Percentiles rank a stretch among this genome's conserved stretches.
These are phyloP conservation scores for Globisporangium carolinianum DNA, from an alignment of 352 stramenopile genomes.

Conservation along the genomic window DNA sequence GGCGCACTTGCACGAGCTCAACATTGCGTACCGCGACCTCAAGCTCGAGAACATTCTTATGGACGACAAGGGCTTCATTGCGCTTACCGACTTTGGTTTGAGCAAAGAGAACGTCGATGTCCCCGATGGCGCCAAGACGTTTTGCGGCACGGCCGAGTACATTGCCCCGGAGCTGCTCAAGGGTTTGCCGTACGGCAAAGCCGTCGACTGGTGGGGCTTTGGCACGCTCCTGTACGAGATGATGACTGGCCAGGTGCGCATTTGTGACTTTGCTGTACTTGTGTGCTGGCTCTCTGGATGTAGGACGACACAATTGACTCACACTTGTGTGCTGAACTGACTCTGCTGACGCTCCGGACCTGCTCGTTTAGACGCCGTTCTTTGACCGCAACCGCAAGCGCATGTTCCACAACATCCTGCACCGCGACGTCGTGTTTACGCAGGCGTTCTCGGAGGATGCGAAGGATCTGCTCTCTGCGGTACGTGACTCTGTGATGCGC, in stretches of 20 bases:
- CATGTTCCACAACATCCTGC: constrained; percentile 94
- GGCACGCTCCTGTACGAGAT: constrained; percentile 94
- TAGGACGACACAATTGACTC: no score
- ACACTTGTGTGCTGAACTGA: no score
- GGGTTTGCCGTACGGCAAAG: constrained; percentile 84
- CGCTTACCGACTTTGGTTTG: constrained; percentile 90
- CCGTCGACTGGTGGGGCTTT: constrained; percentile 93
- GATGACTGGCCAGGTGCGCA: constrained; percentile 74
- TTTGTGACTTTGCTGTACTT: not conserved
- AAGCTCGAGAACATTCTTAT: constrained; percentile 95
- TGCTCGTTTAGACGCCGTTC: constrained; percentile 76
- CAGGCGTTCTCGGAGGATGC: constrained; percentile 85
- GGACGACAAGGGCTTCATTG: constrained; percentile 91
- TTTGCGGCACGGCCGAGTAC: constrained; percentile 92
- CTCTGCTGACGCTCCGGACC: not conserved
- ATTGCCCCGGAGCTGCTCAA: constrained; percentile 89
- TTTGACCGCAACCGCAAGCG: constrained; percentile 93
- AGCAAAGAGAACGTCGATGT: constrained; percentile 90
- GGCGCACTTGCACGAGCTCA: constrained; percentile 89
- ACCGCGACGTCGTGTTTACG: constrained; percentile 83
- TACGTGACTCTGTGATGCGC: constrained; percentile 12
- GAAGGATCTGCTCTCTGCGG: constrained; percentile 69
- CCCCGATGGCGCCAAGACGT: constrained; percentile 85
- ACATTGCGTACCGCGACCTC: constrained; percentile 92
- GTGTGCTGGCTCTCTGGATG: no score